Conservation (phyloP, 768 basidiomycete species). For the Tylopilus cervinicoccineus region DNA sequence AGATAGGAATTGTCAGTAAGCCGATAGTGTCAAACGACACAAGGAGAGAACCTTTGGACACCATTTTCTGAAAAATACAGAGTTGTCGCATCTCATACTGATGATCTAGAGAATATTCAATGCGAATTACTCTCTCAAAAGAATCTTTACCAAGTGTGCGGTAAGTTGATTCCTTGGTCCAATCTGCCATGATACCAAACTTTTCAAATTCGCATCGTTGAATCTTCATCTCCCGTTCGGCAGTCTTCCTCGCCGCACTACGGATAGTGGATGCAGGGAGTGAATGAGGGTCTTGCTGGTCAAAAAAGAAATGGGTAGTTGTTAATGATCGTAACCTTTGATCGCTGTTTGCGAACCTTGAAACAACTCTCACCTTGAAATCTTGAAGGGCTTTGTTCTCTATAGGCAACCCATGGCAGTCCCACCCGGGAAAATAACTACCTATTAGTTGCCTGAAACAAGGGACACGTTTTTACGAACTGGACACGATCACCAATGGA, state of each 20-base stretch:
- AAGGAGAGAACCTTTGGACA: constrained; percentile 59
- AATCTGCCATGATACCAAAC: constrained; percentile 91
- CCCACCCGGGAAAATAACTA: constrained; percentile 96
- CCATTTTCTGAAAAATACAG: constrained; percentile 82
- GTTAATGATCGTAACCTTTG: background rate
- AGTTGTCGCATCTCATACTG: constrained; percentile 87
- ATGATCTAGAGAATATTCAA: constrained; percentile 51
- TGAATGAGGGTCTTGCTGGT: constrained; percentile 51
- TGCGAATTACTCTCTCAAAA: background rate
- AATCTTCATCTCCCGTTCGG: constrained; percentile 63
- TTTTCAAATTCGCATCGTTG: constrained; percentile 79
- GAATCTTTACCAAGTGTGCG: constrained; percentile 68
- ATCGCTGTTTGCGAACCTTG: background rate
- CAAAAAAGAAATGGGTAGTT: background rate
- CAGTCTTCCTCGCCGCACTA: constrained; percentile 64
- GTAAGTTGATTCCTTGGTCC: constrained; percentile 70
- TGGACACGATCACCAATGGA: constrained; percentile 74
- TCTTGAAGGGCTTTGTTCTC: constrained; percentile 89
- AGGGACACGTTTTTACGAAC: constrained; percentile 42
- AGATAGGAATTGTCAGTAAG: background rate
- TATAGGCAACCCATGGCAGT: constrained; percentile 96
- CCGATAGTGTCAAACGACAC: background rate
- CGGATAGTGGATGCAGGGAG: constrained; percentile 65
- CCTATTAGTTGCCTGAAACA: background rate
- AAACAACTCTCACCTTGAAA: constrained; percentile 50